Evolutionary conservation across 257 asterid genomes (phyloP).

Genomic region (Solanum chmielewskii): DNA sequence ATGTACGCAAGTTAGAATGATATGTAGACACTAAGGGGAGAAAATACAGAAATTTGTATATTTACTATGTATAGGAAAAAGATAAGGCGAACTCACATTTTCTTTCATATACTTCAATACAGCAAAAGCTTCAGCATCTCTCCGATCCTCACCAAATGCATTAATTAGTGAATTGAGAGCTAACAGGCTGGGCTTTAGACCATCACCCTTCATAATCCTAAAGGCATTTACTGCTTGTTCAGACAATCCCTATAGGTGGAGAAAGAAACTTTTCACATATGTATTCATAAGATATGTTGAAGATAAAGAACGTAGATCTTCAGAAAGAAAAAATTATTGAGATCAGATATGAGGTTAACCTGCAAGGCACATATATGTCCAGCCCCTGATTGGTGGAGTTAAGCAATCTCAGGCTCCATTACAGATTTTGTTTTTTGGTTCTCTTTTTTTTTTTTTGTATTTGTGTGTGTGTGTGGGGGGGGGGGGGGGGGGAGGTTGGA

Average conservation of each 20-base stretch:
- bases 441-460: no score
- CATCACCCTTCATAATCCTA: constrained; percentile 83
- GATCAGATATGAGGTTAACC: no score
- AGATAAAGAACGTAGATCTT: no score
- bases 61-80: neutral
- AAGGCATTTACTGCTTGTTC: constrained; percentile 91
- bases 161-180: constrained; percentile 83
- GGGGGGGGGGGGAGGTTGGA: neutral
- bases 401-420: no score
- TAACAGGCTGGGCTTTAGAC: constrained; percentile 73
- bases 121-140: constrained; percentile 84
- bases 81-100: constrained; percentile 38
- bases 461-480: no score
- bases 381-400: no score
- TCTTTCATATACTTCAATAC: constrained; percentile 93
- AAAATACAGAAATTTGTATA: neutral
- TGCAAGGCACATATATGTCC: no score
- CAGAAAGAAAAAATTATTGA: no score
- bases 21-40: neutral
- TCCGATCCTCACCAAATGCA: constrained; percentile 93
- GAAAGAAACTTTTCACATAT: neutral
- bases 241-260: constrained; percentile 61
- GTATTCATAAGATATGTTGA: no score
- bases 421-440: no score
- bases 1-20: neutral